Conservation (phyloP, 2,329 filamentous ascomycete genomes). For the Alternaria sp. region DNA sequence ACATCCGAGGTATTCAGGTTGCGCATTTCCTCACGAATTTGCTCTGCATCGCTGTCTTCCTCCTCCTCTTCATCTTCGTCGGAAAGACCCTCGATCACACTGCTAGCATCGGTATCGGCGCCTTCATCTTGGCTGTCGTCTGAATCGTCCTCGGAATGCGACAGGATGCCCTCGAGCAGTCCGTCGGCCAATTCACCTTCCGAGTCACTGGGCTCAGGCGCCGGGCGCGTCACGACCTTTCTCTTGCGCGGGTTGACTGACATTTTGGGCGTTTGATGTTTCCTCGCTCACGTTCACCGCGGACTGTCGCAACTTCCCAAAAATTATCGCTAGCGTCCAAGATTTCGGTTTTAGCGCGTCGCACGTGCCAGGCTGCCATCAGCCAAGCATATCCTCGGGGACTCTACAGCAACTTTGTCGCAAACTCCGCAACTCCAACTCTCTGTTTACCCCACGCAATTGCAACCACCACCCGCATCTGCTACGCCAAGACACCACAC, state of each 20-base stretch:
- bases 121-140: constrained; percentile 32
- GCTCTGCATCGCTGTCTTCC: constrained; percentile 49
- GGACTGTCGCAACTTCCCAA: constrained; percentile 21
- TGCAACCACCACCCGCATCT: background rate
- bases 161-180: constrained; percentile 51
- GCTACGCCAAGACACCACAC: constrained; percentile 1
- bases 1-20: constrained; percentile 48
- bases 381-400: constrained; percentile 11
- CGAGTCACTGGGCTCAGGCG: constrained; percentile 35
- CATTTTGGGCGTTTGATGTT: constrained; percentile 26
- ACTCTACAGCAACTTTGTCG: background rate
- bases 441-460: constrained; percentile 3
- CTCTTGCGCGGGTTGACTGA: constrained; percentile 58
- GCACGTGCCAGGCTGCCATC: constrained; percentile 16
- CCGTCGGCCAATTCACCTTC: constrained; percentile 48
- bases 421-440: background rate
- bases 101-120: constrained; percentile 40
- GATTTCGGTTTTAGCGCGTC: constrained; percentile 29
- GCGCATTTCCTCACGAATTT: constrained; percentile 54
- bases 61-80: constrained; percentile 42
- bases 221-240: constrained; percentile 50
- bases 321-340: constrained; percentile 26
- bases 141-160: constrained; percentile 51
- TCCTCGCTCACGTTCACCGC: constrained; percentile 4
- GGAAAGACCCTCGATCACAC: constrained; percentile 39